Percentiles rank a stretch among this genome's conserved stretches.
phyloP scores from a whole-genome alignment of 2,329 filamentous ascomycete species.

The Alternaria atra region DNA sequence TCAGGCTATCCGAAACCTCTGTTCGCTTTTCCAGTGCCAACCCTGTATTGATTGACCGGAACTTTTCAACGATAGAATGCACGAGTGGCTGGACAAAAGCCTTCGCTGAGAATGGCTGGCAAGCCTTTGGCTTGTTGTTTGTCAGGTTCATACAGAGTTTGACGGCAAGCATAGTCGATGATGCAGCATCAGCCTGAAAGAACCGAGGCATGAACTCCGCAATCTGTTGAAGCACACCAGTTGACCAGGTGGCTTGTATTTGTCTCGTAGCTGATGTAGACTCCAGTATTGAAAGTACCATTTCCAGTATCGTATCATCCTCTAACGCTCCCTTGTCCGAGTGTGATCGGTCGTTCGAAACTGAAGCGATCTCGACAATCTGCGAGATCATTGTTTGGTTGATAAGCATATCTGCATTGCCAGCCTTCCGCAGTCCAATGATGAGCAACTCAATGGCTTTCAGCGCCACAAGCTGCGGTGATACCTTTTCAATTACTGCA shows the following conservation, averaged over 20 bases:
- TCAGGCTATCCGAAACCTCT: conserved; percentile 70
- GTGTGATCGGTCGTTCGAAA: conserved; percentile 25
- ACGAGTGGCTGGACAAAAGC: conserved; percentile 59
- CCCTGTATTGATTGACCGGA: conserved; percentile 29
- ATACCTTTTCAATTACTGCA: conserved; percentile 60
- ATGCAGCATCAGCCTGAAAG: conserved; percentile 27
- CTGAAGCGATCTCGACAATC: conserved; percentile 56
- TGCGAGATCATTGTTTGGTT: conserved; percentile 40
- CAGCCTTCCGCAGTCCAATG: conserved; percentile 60
- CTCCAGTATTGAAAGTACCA: conserved; percentile 64
- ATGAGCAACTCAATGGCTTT: conserved; percentile 69
- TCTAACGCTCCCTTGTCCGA: conserved; percentile 24
- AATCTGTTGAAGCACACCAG: conserved; percentile 62
- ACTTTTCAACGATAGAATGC: conserved; percentile 38
- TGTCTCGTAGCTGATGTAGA: conserved; percentile 56
- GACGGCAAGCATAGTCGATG: conserved; percentile 60
- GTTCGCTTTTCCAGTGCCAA: conserved; percentile 63
- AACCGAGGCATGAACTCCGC: conserved; percentile 55
- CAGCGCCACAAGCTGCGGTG: conserved; percentile 70
- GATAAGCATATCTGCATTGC: conserved; percentile 61
- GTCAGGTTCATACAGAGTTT: conserved; percentile 85
- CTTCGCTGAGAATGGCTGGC: conserved; percentile 69
- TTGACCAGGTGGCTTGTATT: conserved; percentile 48
- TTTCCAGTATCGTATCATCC: conserved; percentile 45
- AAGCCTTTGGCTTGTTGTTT: conserved; percentile 78